Evolutionary conservation across 2,329 filamentous ascomycete genomes (phyloP).

Genomic region (Ceratocystis harringtonii): DNA sequence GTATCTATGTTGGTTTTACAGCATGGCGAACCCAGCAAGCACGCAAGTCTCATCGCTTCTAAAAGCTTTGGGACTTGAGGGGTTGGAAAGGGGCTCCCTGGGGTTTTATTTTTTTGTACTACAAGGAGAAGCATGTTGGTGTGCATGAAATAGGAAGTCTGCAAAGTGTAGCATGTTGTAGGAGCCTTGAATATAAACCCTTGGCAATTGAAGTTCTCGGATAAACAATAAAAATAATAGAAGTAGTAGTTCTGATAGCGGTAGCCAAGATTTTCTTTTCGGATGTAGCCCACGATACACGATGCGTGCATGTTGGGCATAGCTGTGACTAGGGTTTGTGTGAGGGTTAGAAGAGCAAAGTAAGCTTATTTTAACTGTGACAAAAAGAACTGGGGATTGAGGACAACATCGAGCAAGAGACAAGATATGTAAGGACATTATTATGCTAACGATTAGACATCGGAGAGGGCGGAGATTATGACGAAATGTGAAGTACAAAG

Average conservation of each 20-base stretch:
- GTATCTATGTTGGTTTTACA: conserved; percentile 74
- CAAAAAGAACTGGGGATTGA: too few species aligned
- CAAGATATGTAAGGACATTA: too few species aligned
- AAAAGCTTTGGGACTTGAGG: conserved; percentile 12
- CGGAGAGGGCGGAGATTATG: neutral
- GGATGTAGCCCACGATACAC: too few species aligned
- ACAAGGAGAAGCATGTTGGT: neutral
- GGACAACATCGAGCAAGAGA: too few species aligned
- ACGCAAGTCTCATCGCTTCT: conserved; percentile 42
- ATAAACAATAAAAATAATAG: neutral
- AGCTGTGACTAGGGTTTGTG: too few species aligned
- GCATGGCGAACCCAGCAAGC: conserved; percentile 55
- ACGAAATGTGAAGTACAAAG: neutral
- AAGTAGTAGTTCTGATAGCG: neutral
- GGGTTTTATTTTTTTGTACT: neutral
- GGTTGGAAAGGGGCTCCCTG: neutral
- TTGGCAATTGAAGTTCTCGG: neutral
- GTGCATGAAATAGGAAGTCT: neutral
- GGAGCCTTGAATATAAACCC: neutral
- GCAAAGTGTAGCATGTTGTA: neutral
- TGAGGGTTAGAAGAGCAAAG: too few species aligned
- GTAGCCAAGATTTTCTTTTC: too few species aligned
- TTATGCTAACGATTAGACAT: neutral
- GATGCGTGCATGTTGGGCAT: too few species aligned
- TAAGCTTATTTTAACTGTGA: too few species aligned